Conservation (phyloP, 1,284 basidiomycete species). For the Papiliotrema fonsecae region DNA sequence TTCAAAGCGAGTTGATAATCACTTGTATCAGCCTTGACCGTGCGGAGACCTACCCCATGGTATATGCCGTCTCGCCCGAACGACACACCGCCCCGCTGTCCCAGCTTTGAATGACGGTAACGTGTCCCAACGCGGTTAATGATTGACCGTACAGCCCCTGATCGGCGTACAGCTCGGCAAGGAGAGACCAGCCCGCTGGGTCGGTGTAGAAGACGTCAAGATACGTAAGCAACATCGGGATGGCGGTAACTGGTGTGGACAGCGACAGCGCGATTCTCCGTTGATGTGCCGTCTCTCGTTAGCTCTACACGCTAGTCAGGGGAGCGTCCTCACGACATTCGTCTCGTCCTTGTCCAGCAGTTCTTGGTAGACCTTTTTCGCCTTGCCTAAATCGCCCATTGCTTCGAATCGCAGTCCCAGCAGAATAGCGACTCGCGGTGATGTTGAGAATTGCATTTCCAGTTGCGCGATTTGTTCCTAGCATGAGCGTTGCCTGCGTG, state of each 20-base stretch:
- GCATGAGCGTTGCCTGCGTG: neutral
- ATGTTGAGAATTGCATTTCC: slow-evolving; percentile 67
- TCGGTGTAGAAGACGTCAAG: slow-evolving; percentile 93
- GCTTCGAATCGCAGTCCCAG: slow-evolving; percentile 81
- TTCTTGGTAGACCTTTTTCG: slow-evolving; percentile 54
- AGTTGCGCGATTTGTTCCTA: slow-evolving; percentile 67
- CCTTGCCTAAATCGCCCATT: slow-evolving; percentile 50
- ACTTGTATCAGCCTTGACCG: slow-evolving; percentile 41
- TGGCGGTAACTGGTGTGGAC: slow-evolving; percentile 32
- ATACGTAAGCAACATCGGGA: slow-evolving; percentile 70
- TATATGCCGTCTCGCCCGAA: slow-evolving; percentile 42
- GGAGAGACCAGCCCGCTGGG: slow-evolving; percentile 84
- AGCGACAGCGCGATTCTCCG: slow-evolving; percentile 65
- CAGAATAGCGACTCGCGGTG: slow-evolving; percentile 77
- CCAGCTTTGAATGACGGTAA: slow-evolving; percentile 38
- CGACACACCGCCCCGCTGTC: slow-evolving; percentile 35
- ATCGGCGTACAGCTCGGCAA: slow-evolving; percentile 81
- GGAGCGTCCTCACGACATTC: slow-evolving; percentile 64
- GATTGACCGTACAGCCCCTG: slow-evolving; percentile 60
- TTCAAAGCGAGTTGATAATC: slow-evolving; percentile 70
- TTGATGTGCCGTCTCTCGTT: slow-evolving; percentile 68
- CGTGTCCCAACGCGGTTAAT: slow-evolving; percentile 35
- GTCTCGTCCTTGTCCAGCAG: slow-evolving; percentile 67
- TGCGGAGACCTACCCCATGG: slow-evolving; percentile 31
- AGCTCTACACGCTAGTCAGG: neutral